A percentile compares a stretch with the other conserved stretches of the same genome.
These are phyloP conservation scores for Amylocarpus encephaloides DNA, from an alignment of 2,329 filamentous ascomycete genomes.

Conservation along the genomic window DNA sequence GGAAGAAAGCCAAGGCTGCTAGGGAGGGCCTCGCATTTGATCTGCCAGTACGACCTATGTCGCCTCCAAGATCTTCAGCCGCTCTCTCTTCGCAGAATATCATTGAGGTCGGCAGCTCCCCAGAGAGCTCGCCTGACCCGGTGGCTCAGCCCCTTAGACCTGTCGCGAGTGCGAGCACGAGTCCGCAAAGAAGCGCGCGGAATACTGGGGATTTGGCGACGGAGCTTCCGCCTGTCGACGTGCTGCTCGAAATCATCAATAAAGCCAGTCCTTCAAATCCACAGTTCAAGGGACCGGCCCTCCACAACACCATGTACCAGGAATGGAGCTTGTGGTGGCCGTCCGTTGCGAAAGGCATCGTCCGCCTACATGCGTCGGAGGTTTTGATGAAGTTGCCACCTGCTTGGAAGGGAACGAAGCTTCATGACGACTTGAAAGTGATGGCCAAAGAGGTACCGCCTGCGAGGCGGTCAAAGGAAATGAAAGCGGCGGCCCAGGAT, in stretches of 20 bases:
- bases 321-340: slow-evolving; percentile 4
- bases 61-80: neutral
- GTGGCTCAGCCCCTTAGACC: neutral
- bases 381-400: neutral
- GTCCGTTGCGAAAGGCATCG: neutral
- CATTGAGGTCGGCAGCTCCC: neutral
- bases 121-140: neutral
- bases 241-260: slow-evolving; percentile 1
- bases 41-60: neutral
- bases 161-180: neutral
- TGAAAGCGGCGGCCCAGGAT: neutral
- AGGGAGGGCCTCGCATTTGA: neutral
- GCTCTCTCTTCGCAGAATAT: neutral
- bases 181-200: neutral
- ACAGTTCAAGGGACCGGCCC: neutral
- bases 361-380: neutral
- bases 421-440: neutral
- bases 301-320: neutral
- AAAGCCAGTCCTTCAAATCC: neutral
- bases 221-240: neutral
- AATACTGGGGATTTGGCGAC: neutral
- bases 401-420: neutral
- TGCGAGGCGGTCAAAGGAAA: neutral
- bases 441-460: neutral
- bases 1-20: too few relatives aligned